These are phyloP conservation scores for Russula sp. DNA, from an alignment of 768 basidiomycete species.

Conservation along the genomic window DNA sequence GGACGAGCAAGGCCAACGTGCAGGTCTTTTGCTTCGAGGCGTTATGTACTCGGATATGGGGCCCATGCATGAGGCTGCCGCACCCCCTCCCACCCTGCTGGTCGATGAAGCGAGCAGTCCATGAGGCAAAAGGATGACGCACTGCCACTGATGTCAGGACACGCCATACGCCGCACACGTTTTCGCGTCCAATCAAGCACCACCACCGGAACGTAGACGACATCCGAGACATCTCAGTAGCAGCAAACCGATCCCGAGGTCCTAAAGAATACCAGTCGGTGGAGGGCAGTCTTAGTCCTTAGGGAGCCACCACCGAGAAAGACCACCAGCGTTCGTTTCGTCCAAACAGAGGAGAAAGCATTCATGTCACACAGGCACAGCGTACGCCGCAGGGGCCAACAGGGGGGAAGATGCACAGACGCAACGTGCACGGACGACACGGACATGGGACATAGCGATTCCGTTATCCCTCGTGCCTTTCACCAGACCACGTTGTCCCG, in stretches of 20 bases:
- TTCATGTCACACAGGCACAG: background rate
- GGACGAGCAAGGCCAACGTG: background rate
- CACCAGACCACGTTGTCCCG: background rate
- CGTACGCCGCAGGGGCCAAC: background rate
- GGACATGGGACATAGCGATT: too few relatives aligned
- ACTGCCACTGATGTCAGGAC: background rate
- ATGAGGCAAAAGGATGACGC: background rate
- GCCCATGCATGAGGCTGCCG: background rate
- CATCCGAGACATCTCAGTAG: background rate
- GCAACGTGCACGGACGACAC: background rate
- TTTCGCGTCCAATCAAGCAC: background rate
- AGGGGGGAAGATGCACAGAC: background rate
- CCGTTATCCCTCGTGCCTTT: background rate
- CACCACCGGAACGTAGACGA: background rate
- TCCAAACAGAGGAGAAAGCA: background rate
- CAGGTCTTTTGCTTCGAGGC: background rate
- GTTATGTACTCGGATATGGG: constrained; percentile 4
- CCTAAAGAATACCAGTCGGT: background rate
- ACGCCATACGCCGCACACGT: background rate
- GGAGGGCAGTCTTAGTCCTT: background rate
- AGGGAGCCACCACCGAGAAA: background rate
- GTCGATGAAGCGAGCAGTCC: background rate
- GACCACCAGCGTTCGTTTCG: background rate
- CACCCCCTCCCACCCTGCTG: background rate
- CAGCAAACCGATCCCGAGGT: background rate